Percentiles rank a stretch among this genome's conserved stretches.
Conservation (phyloP, 768 basidiomycete genomes). For the Agaricus blazei region DNA sequence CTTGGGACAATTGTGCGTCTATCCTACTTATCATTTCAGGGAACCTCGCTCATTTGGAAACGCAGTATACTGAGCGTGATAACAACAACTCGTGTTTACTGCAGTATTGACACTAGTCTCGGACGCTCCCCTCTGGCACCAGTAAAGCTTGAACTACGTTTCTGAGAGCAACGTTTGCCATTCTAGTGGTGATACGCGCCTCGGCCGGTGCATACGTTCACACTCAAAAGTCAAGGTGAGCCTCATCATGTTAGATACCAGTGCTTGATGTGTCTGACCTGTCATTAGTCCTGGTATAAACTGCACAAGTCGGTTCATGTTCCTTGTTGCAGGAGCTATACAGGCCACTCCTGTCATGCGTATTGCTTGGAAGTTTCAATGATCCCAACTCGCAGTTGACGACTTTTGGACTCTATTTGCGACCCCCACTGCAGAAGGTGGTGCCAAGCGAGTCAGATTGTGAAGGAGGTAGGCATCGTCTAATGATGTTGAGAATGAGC, state of each 20-base stretch:
- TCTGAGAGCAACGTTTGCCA: constrained; percentile 75
- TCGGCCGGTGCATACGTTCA: constrained; percentile 78
- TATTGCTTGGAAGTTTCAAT: constrained; percentile 76
- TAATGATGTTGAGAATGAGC: neutral
- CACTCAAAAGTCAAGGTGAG: constrained; percentile 53
- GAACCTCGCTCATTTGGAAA: neutral
- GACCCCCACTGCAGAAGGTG: neutral
- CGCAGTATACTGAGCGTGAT: constrained; percentile 49
- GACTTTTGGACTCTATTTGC: constrained; percentile 72
- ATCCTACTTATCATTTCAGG: neutral
- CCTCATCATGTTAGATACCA: no score
- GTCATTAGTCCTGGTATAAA: constrained; percentile 66
- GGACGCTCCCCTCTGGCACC: constrained; percentile 24
- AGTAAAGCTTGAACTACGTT: constrained; percentile 71
- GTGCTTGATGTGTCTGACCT: no score
- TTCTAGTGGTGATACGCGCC: constrained; percentile 78
- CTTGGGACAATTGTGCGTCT: constrained; percentile 63
- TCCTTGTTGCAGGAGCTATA: constrained; percentile 76
- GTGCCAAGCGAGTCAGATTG: neutral
- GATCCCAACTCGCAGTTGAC: constrained; percentile 69
- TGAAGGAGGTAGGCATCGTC: neutral
- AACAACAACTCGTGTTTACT: constrained; percentile 56
- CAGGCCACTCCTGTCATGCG: constrained; percentile 84
- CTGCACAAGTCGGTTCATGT: constrained; percentile 89
- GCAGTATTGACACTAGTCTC: constrained; percentile 30